Evolutionary conservation across 345 rosid species (phyloP).

Genomic region (Salix exigua): DNA sequence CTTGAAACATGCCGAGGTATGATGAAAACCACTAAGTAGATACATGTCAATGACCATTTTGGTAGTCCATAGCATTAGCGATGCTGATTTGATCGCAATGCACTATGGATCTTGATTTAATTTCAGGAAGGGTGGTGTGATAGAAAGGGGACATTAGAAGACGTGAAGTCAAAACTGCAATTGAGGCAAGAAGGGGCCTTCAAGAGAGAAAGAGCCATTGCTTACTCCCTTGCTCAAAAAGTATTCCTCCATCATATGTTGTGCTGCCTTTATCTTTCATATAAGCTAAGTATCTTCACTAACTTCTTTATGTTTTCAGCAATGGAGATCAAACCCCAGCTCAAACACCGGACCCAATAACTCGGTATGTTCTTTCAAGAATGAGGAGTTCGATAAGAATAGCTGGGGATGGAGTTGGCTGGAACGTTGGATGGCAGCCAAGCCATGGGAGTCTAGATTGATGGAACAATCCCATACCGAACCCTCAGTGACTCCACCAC

Average conservation of each 20-base stretch:
- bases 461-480: slow-evolving; percentile 53
- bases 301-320: slow-evolving; percentile 31
- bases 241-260: slow-evolving; percentile 23
- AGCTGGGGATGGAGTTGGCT: slow-evolving; percentile 99
- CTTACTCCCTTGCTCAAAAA: slow-evolving; percentile 87
- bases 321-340: slow-evolving; percentile 63
- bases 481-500: slow-evolving; percentile 38
- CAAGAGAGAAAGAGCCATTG: slow-evolving; percentile 87
- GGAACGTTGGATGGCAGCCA: slow-evolving; percentile 98
- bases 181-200: slow-evolving; percentile 88
- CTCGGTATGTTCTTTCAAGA: slow-evolving; percentile 39
- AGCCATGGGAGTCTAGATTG: slow-evolving; percentile 92
- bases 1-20: slow-evolving; percentile 79
- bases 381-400: slow-evolving; percentile 62
- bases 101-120: too few species aligned
- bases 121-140: slow-evolving; percentile 94
- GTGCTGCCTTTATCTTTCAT: not conserved
- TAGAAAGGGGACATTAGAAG: slow-evolving; percentile 80
- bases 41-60: not conserved
- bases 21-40: not conserved
- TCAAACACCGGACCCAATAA: slow-evolving; percentile 27
- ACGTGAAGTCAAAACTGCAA: slow-evolving; percentile 66
- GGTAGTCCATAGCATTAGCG: too few species aligned
- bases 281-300: not conserved
- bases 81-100: not conserved